Evolutionary conservation across 176 grass and related monocot species (phyloP).

Genomic region (Pharus latifolius): DNA sequence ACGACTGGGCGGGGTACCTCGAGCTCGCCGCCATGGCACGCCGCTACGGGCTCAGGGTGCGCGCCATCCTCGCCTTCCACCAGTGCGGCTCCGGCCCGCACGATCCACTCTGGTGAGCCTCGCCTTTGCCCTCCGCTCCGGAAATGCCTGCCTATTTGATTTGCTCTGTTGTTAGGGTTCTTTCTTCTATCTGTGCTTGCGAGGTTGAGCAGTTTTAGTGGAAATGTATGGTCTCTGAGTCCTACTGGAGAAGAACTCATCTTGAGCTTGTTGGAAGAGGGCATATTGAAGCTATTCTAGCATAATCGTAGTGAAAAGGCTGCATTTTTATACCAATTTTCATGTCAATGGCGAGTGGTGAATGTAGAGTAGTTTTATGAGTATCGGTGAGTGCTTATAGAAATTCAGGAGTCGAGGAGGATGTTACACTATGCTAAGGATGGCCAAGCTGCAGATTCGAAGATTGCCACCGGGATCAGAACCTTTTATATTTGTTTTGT

Average conservation of each 20-base stretch:
- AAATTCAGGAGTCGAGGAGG: not conserved
- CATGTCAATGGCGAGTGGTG: not conserved
- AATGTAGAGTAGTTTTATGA: not conserved
- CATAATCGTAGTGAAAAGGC: not conserved
- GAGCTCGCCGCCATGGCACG: slow-evolving; percentile 50
- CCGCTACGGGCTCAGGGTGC: slow-evolving; percentile 49
- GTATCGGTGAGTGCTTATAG: not conserved
- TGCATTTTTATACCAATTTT: not conserved
- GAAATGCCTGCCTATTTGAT: not conserved
- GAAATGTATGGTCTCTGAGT: not conserved
- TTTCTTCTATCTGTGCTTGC: not conserved
- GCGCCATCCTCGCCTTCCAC: slow-evolving; percentile 72
- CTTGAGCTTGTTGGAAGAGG: not conserved
- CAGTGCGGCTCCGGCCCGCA: slow-evolving; percentile 42
- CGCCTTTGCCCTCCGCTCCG: not conserved
- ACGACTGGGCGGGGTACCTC: slow-evolving; percentile 62
- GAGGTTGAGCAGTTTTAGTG: not conserved
- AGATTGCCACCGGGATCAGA: not conserved
- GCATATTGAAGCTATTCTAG: not conserved
- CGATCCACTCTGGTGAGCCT: slow-evolving; percentile 40
- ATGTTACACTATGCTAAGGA: not conserved
- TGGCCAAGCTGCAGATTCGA: not conserved
- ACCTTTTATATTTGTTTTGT: not conserved
- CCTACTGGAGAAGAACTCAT: not conserved
- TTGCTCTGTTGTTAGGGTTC: not conserved